A percentile compares a stretch with the other conserved stretches of the same genome.
Evolutionary conservation across 2,329 filamentous ascomycete genomes (phyloP).

Genomic region (Penicillium sp.): DNA sequence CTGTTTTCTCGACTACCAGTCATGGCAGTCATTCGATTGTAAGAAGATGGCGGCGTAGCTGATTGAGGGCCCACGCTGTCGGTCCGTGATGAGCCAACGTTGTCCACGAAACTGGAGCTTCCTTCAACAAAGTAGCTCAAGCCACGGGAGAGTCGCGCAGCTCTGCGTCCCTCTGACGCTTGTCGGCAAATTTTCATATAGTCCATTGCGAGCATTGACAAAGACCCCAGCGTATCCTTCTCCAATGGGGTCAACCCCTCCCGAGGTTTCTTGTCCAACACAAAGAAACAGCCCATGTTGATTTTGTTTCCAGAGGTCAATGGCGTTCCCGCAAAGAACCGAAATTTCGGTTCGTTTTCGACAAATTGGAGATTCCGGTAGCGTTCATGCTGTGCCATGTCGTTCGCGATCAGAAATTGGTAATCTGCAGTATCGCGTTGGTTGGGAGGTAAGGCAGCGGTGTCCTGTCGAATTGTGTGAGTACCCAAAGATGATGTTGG

Average conservation of each 20-base stretch:
- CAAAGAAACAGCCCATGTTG: slow-evolving; percentile 62
- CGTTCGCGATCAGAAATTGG: slow-evolving; percentile 39
- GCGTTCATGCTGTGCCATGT: slow-evolving; percentile 41
- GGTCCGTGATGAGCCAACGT: slow-evolving; percentile 24
- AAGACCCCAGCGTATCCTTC: slow-evolving; percentile 57
- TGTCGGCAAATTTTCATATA: slow-evolving; percentile 60
- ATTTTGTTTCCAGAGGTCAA: slow-evolving; percentile 60
- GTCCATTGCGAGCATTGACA: slow-evolving; percentile 60
- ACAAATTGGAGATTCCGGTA: slow-evolving; percentile 43
- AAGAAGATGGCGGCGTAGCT: slow-evolving; percentile 23
- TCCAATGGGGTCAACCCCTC: slow-evolving; percentile 43
- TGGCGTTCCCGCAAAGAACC: slow-evolving; percentile 63
- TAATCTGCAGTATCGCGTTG: slow-evolving; percentile 24
- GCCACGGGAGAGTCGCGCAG: slow-evolving; percentile 57
- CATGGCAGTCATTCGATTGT: slow-evolving; percentile 26
- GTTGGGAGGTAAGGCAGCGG: slow-evolving; percentile 34
- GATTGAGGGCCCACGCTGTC: slow-evolving; percentile 21
- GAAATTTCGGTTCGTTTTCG: slow-evolving; percentile 33
- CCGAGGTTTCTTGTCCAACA: slow-evolving; percentile 61
- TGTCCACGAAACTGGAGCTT: slow-evolving; percentile 45
- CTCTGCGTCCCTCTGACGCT: slow-evolving; percentile 54
- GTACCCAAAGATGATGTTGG: neutral
- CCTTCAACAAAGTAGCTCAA: slow-evolving; percentile 59
- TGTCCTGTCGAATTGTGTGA: slow-evolving; percentile 31
- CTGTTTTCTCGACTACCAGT: slow-evolving; percentile 24